Evolutionary conservation across 2,329 filamentous ascomycete genomes (phyloP), one percentile per base, ranked within the genome.

Genomic region (Thelonectria blattea): DNA sequence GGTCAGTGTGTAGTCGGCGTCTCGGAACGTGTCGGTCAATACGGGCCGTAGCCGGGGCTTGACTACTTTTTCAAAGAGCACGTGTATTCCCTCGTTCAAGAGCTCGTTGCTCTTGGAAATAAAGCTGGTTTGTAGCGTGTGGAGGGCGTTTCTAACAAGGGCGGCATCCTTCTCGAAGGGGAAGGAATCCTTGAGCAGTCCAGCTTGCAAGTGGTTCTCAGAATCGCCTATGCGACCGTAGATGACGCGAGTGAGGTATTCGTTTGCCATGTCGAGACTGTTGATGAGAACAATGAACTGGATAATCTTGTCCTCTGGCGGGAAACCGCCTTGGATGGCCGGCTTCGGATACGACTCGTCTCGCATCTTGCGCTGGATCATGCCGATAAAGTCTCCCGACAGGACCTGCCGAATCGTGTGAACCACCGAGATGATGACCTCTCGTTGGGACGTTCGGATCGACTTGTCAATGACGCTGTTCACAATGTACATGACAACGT

Each of bases 401-500:
- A 99, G 84, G 1, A 99, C 89, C 34, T 92, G 87, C 17, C 90
- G 87, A 5, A 98, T 82, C 0, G 88, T 90, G 2, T 93, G 90
- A 24, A 97, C 79, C 7, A 96, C 91, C 58, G 86, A 91, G 43
- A 87, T 86, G 20, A 96, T 85, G 3, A 97, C 88, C 17, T 89
- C 84, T 66, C 88, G 83, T 73, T 97, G 93, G 2, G 91, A 92
- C 0, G 96, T 98, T 0, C 91, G 90, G 20, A 98, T 81, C 0
- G 92, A 91, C 65, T 94, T 89, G 65, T 96, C 90, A 8, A 98
- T 83, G 34, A 98, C 91, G 52, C 94, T 90, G 73, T 96, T 96
- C 73, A 97, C 91, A 69, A 99, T 97, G 77, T 98, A 99, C 94
- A 99, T 98, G 72, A 98, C 93, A 78, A 97, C 95, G 79, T 99